These are phyloP conservation scores for Talaromyces atroroseus DNA, from an alignment of 2,329 filamentous ascomycete genomes.

Conservation along the genomic window DNA sequence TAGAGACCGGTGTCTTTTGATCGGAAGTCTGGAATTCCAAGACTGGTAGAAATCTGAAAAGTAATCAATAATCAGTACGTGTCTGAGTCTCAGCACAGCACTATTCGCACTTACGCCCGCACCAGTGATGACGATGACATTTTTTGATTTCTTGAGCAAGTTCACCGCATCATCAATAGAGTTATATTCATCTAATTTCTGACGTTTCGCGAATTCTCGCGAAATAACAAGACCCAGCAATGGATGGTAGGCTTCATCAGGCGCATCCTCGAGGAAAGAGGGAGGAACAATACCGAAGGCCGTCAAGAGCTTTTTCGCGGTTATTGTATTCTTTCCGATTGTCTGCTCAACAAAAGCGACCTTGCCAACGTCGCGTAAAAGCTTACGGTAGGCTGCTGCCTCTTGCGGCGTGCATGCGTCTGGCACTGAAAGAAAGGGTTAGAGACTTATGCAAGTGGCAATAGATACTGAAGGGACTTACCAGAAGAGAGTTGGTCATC, in stretches of 20 bases:
- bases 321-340: slow-evolving; percentile 62
- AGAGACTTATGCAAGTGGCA: neutral
- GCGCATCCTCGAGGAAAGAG: slow-evolving; percentile 62
- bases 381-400: slow-evolving; percentile 60
- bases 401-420: slow-evolving; percentile 63
- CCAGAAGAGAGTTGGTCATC: slow-evolving; percentile 46
- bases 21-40: slow-evolving; percentile 95
- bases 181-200: slow-evolving; percentile 75
- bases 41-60: slow-evolving; percentile 74
- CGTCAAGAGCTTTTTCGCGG: slow-evolving; percentile 76
- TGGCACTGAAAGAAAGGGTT: slow-evolving; percentile 29
- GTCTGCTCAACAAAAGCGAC: slow-evolving; percentile 69
- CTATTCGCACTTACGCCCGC: slow-evolving; percentile 57
- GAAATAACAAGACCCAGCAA: slow-evolving; percentile 72
- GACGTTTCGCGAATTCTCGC: slow-evolving; percentile 73
- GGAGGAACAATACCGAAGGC: slow-evolving; percentile 77
- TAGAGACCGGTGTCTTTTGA: slow-evolving; percentile 92
- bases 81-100: neutral
- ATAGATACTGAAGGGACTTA: slow-evolving; percentile 32
- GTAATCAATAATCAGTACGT: neutral
- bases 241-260: slow-evolving; percentile 70
- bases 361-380: slow-evolving; percentile 71
- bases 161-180: slow-evolving; percentile 79
- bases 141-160: slow-evolving; percentile 66
- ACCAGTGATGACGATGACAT: slow-evolving; percentile 90